phyloP scores from a whole-genome alignment of 495 filamentous ascomycete species.

The Hypoxylon fragiforme region DNA sequence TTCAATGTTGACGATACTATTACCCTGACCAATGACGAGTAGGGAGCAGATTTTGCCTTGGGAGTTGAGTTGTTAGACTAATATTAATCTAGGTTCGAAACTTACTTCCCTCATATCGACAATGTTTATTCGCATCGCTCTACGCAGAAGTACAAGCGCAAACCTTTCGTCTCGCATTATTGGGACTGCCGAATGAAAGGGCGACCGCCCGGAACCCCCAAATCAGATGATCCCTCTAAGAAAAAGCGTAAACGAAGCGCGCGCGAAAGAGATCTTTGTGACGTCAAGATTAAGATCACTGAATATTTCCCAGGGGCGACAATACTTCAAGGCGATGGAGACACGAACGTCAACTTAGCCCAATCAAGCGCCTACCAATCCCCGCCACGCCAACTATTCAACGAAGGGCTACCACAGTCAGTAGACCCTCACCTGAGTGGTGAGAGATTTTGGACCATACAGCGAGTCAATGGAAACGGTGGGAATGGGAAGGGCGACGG shows the following conservation, averaged over 20 bases:
- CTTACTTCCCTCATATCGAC: slow-evolving; percentile 87
- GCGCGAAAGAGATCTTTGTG: slow-evolving; percentile 77
- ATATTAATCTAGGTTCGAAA: slow-evolving; percentile 65
- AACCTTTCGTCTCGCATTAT: slow-evolving; percentile 82
- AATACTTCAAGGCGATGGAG: slow-evolving; percentile 34
- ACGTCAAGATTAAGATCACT: slow-evolving; percentile 92
- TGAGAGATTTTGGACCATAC: slow-evolving; percentile 69
- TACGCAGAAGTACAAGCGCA: slow-evolving; percentile 83
- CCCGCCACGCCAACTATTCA: slow-evolving; percentile 23
- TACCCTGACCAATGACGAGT: slow-evolving; percentile 78
- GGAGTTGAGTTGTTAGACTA: slow-evolving; percentile 24
- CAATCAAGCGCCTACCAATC: slow-evolving; percentile 18
- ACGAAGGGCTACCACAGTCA: slow-evolving; percentile 25
- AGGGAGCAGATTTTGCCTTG: slow-evolving; percentile 40
- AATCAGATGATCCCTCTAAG: slow-evolving; percentile 82
- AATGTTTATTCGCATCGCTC: slow-evolving; percentile 92
- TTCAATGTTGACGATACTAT: slow-evolving; percentile 79
- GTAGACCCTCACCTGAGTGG: slow-evolving; percentile 37
- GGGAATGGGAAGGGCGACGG: slow-evolving; percentile 72
- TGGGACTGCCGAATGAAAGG: slow-evolving; percentile 92
- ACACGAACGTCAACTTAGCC: slow-evolving; percentile 18
- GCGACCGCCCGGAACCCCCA: slow-evolving; percentile 78
- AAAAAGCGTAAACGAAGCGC: slow-evolving; percentile 85
- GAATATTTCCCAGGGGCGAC: slow-evolving; percentile 71
- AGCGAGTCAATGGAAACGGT: slow-evolving; percentile 77